A percentile compares a stretch with the other conserved stretches of the same genome.
phyloP scores from a whole-genome alignment of 2,329 filamentous ascomycete genomes.

The Colletotrichum destructivum region DNA sequence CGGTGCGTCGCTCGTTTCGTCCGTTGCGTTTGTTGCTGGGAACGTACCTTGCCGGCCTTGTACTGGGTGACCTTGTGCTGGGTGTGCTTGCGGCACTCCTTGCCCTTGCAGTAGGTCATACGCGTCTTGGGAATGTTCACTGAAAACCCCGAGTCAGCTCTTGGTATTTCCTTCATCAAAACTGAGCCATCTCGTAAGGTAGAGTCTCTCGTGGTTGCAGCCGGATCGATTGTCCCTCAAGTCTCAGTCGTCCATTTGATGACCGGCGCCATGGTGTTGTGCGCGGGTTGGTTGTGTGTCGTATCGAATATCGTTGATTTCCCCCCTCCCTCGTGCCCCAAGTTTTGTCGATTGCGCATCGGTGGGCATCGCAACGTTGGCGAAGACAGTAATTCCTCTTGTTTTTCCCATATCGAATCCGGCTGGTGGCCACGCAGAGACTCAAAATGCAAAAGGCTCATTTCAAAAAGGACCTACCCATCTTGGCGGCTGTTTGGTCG shows the following conservation, averaged over 20 bases:
- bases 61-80: slow-evolving; percentile 96
- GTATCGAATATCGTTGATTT: not conserved
- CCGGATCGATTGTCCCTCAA: slow-evolving; percentile 17
- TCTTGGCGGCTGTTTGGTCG: slow-evolving; percentile 45
- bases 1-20: slow-evolving; percentile 19
- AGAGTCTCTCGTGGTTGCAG: slow-evolving; percentile 28
- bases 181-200: slow-evolving; percentile 7
- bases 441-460: slow-evolving; percentile 6
- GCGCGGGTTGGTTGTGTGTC: not conserved
- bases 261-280: not conserved
- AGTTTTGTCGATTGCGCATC: slow-evolving; percentile 34
- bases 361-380: slow-evolving; percentile 16
- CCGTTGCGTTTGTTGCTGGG: slow-evolving; percentile 38
- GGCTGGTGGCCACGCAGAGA: slow-evolving; percentile 24
- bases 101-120: slow-evolving; percentile 98
- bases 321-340: slow-evolving; percentile 21
- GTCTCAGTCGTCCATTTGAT: not conserved
- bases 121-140: slow-evolving; percentile 99
- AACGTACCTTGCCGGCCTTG: slow-evolving; percentile 88
- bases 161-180: slow-evolving; percentile 33
- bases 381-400: not conserved
- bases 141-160: slow-evolving; percentile 63
- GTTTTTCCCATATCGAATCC: slow-evolving; percentile 13
- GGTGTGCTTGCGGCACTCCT: slow-evolving; percentile 92
- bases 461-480: slow-evolving; percentile 41